Percentiles rank a stretch among this genome's conserved stretches.
Evolutionary conservation across 2,329 filamentous ascomycete species (phyloP).

Genomic region (Pseudovirgaria hyperparasitica): DNA sequence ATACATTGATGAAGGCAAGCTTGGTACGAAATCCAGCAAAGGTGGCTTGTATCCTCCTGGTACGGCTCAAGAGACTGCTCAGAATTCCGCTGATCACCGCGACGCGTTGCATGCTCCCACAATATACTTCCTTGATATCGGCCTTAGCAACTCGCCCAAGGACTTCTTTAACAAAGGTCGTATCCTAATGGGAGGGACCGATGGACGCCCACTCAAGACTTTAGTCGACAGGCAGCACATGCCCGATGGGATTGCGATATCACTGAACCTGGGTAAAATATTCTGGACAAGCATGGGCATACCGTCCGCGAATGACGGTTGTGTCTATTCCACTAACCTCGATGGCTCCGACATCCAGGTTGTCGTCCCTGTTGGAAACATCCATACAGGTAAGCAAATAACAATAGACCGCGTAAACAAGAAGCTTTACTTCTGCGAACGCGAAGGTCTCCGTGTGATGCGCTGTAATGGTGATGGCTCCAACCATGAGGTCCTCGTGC

Average conservation of each 20-base stretch:
- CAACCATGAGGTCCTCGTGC: slow-evolving; percentile 25
- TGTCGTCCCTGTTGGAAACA: slow-evolving; percentile 30
- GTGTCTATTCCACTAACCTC: slow-evolving; percentile 32
- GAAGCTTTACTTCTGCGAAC: slow-evolving; percentile 30
- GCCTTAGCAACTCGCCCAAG: slow-evolving; percentile 4
- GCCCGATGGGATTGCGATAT: slow-evolving; percentile 21
- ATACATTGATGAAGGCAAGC: slow-evolving; percentile 34
- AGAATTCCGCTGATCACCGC: no score
- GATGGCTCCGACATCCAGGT: slow-evolving; percentile 34
- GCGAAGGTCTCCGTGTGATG: slow-evolving; percentile 28
- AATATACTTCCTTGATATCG: slow-evolving; percentile 7
- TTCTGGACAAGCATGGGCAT: slow-evolving; percentile 18
- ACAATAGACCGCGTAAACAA: slow-evolving; percentile 12
- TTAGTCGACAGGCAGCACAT: slow-evolving; percentile 7
- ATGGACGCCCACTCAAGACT: slow-evolving; percentile 4
- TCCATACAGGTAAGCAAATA: slow-evolving; percentile 39
- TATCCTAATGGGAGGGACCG: slow-evolving; percentile 8
- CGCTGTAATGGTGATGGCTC: slow-evolving; percentile 24
- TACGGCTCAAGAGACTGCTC: no score
- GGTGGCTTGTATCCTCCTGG: slow-evolving; percentile 25
- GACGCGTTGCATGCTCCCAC: no score
- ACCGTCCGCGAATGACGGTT: slow-evolving; percentile 23
- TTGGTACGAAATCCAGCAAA: slow-evolving; percentile 29
- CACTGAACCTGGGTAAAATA: slow-evolving; percentile 10
- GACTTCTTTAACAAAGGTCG: slow-evolving; percentile 6